A percentile compares a stretch with the other conserved stretches of the same genome.
These are phyloP conservation scores for Pelagophyceae sp. DNA, from an alignment of 352 stramenopile species.

Conservation along the genomic window DNA sequence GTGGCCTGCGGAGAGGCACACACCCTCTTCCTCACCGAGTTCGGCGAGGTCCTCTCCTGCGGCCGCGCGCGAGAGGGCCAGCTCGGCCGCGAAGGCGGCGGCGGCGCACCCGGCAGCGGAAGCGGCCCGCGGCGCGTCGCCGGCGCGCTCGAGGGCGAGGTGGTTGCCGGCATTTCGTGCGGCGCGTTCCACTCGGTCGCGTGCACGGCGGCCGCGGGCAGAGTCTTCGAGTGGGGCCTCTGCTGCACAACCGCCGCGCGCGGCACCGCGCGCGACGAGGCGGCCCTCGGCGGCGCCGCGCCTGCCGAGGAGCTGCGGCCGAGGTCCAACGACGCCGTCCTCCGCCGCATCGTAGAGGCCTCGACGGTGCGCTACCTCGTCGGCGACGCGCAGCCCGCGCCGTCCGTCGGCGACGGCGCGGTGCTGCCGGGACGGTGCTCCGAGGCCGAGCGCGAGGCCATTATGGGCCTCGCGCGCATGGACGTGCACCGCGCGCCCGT, in stretches of 20 bases:
- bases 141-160: neutral
- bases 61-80: constrained; percentile 18
- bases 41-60: constrained; percentile 19
- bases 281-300: neutral
- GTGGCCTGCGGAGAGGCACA: constrained; percentile 17
- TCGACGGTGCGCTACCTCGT: constrained; percentile 15
- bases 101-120: too few relatives aligned
- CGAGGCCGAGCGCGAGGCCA: neutral
- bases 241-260: neutral
- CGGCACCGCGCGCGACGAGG: neutral
- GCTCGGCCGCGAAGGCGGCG: neutral
- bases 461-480: neutral
- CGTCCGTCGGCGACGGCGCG: constrained; percentile 12
- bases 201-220: neutral
- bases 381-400: constrained; percentile 17
- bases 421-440: constrained; percentile 16
- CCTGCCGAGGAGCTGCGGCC: neutral
- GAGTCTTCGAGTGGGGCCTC: constrained; percentile 4
- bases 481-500: neutral
- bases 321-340: constrained; percentile 5
- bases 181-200: neutral
- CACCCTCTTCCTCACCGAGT: constrained; percentile 20
- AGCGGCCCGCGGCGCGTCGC: neutral
- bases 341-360: constrained; percentile 2
- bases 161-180: neutral